Evolutionary conservation across 1,284 basidiomycete species (phyloP).

Genomic region (Irpex rosettiformis): DNA sequence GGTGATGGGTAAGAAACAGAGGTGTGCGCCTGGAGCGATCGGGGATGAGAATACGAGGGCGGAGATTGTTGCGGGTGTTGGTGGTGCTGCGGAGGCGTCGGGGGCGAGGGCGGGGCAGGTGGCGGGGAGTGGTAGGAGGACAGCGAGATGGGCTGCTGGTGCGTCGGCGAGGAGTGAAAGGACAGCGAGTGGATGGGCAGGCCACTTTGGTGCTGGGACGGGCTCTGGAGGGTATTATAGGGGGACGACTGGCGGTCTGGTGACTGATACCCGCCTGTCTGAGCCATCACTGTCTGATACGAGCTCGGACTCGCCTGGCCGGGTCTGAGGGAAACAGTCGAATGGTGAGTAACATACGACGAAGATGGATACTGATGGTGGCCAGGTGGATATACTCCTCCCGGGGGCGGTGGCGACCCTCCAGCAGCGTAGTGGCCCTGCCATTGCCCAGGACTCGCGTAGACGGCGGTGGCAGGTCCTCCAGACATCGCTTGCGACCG

Average conservation of each 20-base stretch:
- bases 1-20: background rate
- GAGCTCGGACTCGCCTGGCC: constrained; percentile 11
- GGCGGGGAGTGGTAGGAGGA: constrained; percentile 21
- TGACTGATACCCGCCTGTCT: constrained; percentile 17
- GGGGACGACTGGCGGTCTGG: constrained; percentile 20
- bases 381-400: constrained; percentile 17
- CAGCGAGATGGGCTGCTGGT: too few species aligned
- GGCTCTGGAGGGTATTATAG: constrained; percentile 19
- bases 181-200: constrained; percentile 15
- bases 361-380: constrained; percentile 16
- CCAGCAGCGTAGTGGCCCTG: constrained; percentile 22
- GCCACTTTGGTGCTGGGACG: constrained; percentile 23
- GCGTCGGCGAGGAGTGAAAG: constrained; percentile 22
- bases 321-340: constrained; percentile 16
- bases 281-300: constrained; percentile 21
- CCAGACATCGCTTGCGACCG: constrained; percentile 26
- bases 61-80: constrained; percentile 20
- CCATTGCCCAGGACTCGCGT: constrained; percentile 27
- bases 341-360: constrained; percentile 13
- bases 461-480: constrained; percentile 22
- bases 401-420: constrained; percentile 23
- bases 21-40: background rate
- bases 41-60: constrained; percentile 9
- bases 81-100: constrained; percentile 7
- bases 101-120: constrained; percentile 16